These are phyloP conservation scores for Fragaria iinumae DNA, from an alignment of 306 rosid species.

Conservation along the genomic window DNA sequence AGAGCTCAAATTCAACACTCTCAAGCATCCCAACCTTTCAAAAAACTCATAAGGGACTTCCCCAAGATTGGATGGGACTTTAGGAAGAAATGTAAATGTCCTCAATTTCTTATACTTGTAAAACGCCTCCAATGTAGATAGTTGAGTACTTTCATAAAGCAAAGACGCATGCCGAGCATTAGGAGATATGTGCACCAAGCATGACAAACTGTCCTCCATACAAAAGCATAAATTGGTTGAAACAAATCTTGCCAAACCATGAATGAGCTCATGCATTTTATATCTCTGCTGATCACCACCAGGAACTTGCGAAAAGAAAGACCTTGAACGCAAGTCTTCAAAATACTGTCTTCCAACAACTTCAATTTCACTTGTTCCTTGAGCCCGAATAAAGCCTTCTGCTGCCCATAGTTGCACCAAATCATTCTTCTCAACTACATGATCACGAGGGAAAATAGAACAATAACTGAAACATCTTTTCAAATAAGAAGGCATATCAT, in stretches of 20 bases:
- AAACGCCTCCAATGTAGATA: not conserved
- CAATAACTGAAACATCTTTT: slow-evolving; percentile 28
- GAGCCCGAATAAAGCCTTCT: slow-evolving; percentile 27
- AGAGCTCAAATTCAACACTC: slow-evolving; percentile 27
- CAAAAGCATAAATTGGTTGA: slow-evolving; percentile 15
- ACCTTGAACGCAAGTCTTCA: slow-evolving; percentile 9
- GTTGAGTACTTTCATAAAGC: not conserved
- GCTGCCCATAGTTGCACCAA: slow-evolving; percentile 27
- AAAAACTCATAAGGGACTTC: slow-evolving; percentile 20
- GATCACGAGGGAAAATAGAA: slow-evolving; percentile 19
- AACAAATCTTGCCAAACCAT: slow-evolving; percentile 24
- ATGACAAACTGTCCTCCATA: slow-evolving; percentile 14
- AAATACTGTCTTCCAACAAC: slow-evolving; percentile 30
- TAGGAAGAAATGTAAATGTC: slow-evolving; percentile 13
- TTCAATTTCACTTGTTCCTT: slow-evolving; percentile 12
- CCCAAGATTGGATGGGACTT: not conserved
- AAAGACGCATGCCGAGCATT: slow-evolving; percentile 24
- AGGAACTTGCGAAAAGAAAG: slow-evolving; percentile 11
- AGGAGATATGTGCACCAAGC: not conserved
- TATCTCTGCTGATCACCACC: slow-evolving; percentile 1
- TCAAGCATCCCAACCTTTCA: not conserved
- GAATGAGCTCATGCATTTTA: slow-evolving; percentile 25
- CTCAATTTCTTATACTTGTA: not conserved
- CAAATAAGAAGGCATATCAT: slow-evolving; percentile 23
- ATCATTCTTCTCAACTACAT: slow-evolving; percentile 24